A percentile compares a stretch with the other conserved stretches of the same genome.
Evolutionary conservation across 306 rosid genomes (phyloP).

Genomic region (Acmispon strigosus): DNA sequence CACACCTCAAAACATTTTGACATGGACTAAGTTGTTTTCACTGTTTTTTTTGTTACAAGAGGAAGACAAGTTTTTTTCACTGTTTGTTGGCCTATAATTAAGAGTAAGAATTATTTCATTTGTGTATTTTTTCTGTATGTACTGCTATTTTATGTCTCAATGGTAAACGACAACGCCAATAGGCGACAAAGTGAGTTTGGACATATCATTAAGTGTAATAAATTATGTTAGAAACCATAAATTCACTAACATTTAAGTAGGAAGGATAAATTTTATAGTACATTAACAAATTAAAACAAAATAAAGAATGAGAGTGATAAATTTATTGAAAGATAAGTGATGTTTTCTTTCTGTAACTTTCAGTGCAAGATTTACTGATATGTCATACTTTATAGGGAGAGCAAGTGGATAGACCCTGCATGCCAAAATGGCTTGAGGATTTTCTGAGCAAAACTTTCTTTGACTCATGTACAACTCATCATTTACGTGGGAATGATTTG

Average conservation of each 20-base stretch:
- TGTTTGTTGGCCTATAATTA: neutral
- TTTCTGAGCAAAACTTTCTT: slow-evolving; percentile 20
- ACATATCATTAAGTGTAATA: neutral
- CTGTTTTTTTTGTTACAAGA: too few species aligned
- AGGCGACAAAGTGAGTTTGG: neutral
- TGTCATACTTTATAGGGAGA: neutral
- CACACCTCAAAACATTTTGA: neutral
- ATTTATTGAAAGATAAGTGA: neutral
- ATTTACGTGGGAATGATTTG: slow-evolving; percentile 7
- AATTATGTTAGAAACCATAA: neutral
- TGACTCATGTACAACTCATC: slow-evolving; percentile 13
- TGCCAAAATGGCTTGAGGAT: slow-evolving; percentile 22
- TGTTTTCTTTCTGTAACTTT: neutral
- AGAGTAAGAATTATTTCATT: neutral
- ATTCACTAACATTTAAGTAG: neutral
- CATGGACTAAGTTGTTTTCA: neutral
- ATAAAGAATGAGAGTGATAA: neutral
- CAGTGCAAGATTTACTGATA: neutral
- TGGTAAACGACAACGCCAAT: neutral
- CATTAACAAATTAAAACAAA: neutral
- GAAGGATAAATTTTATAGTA: neutral
- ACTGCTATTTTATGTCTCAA: neutral
- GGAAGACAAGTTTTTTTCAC: too few species aligned
- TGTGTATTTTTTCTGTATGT: neutral
- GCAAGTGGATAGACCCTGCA: neutral